Evolutionary conservation across 1,139 yeast species (phyloP), one percentile per base, ranked within the genome.

Genomic region (Arxiozyma slooffiae): DNA sequence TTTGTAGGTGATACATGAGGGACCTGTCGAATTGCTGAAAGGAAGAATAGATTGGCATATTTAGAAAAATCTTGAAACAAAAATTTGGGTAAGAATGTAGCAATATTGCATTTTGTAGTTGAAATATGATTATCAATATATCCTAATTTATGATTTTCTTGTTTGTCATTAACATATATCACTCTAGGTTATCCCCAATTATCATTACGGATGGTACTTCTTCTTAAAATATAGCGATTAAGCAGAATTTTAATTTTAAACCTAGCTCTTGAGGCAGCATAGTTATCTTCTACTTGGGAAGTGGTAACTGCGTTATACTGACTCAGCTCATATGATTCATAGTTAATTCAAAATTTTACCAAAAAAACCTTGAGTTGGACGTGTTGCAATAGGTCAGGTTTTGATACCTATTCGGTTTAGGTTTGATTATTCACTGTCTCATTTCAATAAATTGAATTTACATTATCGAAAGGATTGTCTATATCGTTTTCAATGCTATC

Each of bases 1-100:
- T 92, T 94, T 0, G 98, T 94, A 4, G 99, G 99, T 0, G 97
- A 83, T 4, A 92, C 97, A 58, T 84, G 80, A 5, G 98, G 99
- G 16, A 94, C 97, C 67, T 94, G 99, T 71, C 94, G 99, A 59
- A 94, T 92, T 42, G 80, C 76, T 4, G 97, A 85, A 50, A 94
- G 71, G 67, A 94, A 94, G 69, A 94, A 94, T 67, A 94, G 73
- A 65, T 94, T 94, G 26, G 99, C 97, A 67, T 94, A 94, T 67
- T 92, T 94, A 55, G 97, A 86, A 68, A 94, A 94, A 68, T 94
- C 98, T 70, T 94, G 98, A 62, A 90, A 88, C 57, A 94, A 70
- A 64, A 94, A 94, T 66, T 94, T 94, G 18, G 98, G 98, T 50
- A 94, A 58, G 64, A 94, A 94, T 0, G 98, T 94, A 34, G 95